phyloP scores from a whole-genome alignment of 2,329 filamentous ascomycete species.

The Claviceps monticola region DNA sequence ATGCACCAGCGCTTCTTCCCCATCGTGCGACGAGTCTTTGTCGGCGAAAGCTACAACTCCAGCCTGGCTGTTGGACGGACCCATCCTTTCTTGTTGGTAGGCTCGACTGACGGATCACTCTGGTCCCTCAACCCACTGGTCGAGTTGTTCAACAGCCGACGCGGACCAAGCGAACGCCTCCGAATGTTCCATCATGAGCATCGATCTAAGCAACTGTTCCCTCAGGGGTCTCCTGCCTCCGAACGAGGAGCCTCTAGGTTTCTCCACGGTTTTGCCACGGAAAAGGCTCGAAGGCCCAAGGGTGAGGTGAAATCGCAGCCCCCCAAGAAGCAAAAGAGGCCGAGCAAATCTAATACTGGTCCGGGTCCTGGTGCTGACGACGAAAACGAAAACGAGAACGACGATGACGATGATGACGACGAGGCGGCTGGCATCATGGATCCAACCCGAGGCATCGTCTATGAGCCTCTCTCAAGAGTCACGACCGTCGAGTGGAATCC shows the following conservation, averaged over 20 bases:
- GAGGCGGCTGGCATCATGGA: slow-evolving; percentile 19
- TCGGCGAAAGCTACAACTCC: slow-evolving; percentile 34
- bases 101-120: slow-evolving; percentile 39
- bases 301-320: slow-evolving; percentile 24
- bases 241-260: slow-evolving; percentile 36
- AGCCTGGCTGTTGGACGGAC: slow-evolving; percentile 34
- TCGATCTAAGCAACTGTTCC: slow-evolving; percentile 20
- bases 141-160: slow-evolving; percentile 21
- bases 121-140: slow-evolving; percentile 30
- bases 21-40: slow-evolving; percentile 37
- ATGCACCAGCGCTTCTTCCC: slow-evolving; percentile 39
- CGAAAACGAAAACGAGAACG: slow-evolving; percentile 19
- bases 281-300: slow-evolving; percentile 34
- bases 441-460: slow-evolving; percentile 33
- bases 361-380: slow-evolving; percentile 13
- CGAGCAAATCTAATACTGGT: slow-evolving; percentile 19
- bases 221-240: slow-evolving; percentile 14
- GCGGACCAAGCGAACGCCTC: slow-evolving; percentile 21
- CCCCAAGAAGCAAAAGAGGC: slow-evolving; percentile 22
- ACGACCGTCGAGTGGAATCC: slow-evolving; percentile 55
- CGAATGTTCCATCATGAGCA: slow-evolving; percentile 41
- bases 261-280: slow-evolving; percentile 35
- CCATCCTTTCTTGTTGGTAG: slow-evolving; percentile 40
- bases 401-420: slow-evolving; percentile 19
- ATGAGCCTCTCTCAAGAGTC: slow-evolving; percentile 49